Evolutionary conservation across 225 moss, liverwort and hornwort genomes (phyloP).

Genomic region (Antitrichia curtipendula): DNA sequence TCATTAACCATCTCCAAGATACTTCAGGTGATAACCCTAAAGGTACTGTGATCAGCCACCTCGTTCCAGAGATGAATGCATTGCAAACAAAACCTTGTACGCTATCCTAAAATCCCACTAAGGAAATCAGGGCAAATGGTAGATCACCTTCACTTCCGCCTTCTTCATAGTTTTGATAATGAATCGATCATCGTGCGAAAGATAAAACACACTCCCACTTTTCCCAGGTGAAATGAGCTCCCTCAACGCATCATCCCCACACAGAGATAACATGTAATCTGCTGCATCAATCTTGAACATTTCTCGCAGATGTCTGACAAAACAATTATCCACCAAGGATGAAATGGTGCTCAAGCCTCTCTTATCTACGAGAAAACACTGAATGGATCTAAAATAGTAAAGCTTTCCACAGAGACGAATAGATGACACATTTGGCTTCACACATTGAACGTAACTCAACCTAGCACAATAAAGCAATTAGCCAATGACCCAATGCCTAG

Average conservation of each 20-base stretch:
- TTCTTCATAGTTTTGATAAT: conserved; percentile 99
- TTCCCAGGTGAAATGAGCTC: conserved; percentile 95
- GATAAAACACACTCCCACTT: conserved; percentile 97
- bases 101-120: not conserved
- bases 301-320: conserved; percentile 83
- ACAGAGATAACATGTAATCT: conserved; percentile 96
- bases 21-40: not conserved
- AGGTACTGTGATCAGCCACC: not conserved
- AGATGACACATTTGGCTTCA: not conserved
- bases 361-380: not conserved
- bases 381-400: not conserved
- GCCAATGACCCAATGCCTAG: not conserved
- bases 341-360: not conserved
- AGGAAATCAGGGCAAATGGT: not conserved
- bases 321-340: not conserved
- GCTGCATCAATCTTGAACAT: conserved; percentile 99
- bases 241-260: conserved; percentile 97
- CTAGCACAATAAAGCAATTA: not conserved
- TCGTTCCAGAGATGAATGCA: not conserved
- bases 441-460: not conserved
- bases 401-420: not conserved
- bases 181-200: conserved; percentile 97
- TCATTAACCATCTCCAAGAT: not conserved
- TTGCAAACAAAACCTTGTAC: not conserved
- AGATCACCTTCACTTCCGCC: conserved; percentile 88